Conservation (phyloP, 306 rosid species). For the Myrica gale region DNA sequence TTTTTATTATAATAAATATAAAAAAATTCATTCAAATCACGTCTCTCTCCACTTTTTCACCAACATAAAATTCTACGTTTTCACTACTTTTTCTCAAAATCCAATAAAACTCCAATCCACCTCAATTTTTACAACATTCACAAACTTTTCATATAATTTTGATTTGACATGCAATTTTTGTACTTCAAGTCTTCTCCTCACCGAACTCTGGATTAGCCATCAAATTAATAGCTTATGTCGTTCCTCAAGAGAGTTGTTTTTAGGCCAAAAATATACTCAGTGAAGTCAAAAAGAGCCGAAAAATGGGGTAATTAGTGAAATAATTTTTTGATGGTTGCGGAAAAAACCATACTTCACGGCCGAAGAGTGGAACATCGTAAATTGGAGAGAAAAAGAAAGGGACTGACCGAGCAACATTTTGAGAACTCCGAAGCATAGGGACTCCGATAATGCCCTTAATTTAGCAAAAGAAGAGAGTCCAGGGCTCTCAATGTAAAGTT, state of each 20-base stretch:
- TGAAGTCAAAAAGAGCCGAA: background rate
- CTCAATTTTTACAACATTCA: too few species aligned
- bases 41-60: too few species aligned
- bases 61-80: too few species aligned
- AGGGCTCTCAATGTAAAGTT: too few species aligned
- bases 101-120: too few species aligned
- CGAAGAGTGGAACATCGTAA: background rate
- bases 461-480: background rate
- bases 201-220: background rate
- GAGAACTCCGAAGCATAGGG: constrained; percentile 1
- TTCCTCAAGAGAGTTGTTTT: too few species aligned
- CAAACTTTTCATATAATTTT: too few species aligned
- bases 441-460: background rate
- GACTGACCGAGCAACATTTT: background rate
- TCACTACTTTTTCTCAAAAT: too few species aligned
- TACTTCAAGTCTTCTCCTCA: background rate
- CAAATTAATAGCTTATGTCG: background rate
- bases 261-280: background rate
- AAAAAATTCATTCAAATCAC: too few species aligned
- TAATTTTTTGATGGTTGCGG: background rate
- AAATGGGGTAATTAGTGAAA: background rate
- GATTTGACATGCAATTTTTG: too few species aligned
- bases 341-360: background rate
- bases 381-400: background rate
- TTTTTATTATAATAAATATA: too few species aligned